phyloP scores from a whole-genome alignment of 2,329 filamentous ascomycete genomes.

The Mariannaea elegans region DNA sequence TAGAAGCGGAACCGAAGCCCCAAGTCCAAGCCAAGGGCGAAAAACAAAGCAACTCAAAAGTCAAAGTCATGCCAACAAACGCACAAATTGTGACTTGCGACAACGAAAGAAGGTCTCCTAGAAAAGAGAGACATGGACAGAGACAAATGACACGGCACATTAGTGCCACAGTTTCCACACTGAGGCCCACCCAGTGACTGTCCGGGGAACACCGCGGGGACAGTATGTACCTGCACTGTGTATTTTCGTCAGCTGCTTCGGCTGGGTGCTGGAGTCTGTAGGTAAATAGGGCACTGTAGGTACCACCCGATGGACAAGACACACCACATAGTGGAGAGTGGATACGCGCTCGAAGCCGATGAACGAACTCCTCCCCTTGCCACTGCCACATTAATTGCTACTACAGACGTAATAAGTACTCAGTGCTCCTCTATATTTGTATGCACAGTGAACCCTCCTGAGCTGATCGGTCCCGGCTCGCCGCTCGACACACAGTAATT shows the following conservation, averaged over 20 bases:
- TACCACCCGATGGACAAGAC: neutral
- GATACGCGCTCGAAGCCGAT: too few relatives aligned
- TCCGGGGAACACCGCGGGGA: constrained; percentile 18
- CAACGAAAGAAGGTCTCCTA: constrained; percentile 1
- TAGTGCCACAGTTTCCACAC: neutral
- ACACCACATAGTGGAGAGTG: too few relatives aligned
- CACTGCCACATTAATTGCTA: too few relatives aligned
- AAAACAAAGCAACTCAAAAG: neutral
- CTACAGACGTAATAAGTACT: too few relatives aligned
- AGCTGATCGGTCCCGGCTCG: too few relatives aligned
- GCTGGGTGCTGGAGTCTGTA: neutral
- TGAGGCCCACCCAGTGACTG: neutral
- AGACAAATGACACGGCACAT: neutral
- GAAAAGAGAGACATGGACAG: constrained; percentile 6
- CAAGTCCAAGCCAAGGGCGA: constrained; percentile 1
- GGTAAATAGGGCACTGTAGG: too few relatives aligned
- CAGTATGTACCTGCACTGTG: neutral
- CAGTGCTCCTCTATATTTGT: too few relatives aligned
- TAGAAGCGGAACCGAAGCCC: neutral
- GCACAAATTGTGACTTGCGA: constrained; percentile 2
- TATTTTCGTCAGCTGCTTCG: neutral
- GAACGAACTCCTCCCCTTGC: too few relatives aligned
- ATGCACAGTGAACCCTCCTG: neutral
- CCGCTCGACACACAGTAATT: too few relatives aligned
- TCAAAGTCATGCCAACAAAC: neutral